These are phyloP conservation scores for Phytophthora niederhauseri DNA, from an alignment of 352 stramenopile genomes.

Conservation along the genomic window DNA sequence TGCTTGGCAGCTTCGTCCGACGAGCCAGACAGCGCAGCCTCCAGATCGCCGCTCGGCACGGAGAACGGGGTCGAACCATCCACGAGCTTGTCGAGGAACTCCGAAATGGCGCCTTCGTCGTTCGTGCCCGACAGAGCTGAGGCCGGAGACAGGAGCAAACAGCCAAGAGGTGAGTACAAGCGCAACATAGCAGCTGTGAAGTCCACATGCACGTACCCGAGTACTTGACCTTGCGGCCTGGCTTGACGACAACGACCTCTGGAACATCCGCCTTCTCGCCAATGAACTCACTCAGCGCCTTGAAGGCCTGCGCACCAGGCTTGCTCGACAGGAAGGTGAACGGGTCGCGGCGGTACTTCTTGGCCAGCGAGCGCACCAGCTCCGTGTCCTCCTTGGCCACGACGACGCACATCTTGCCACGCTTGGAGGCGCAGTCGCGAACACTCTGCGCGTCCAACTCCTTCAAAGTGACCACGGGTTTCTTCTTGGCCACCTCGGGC, in stretches of 20 bases:
- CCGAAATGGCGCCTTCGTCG: conserved; percentile 42
- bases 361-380: conserved; percentile 62
- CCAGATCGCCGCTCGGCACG: conserved; percentile 27
- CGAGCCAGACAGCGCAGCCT: conserved; percentile 17
- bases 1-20: conserved; percentile 23
- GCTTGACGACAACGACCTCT: conserved; percentile 63
- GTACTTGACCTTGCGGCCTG: conserved; percentile 67
- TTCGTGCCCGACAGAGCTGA: conserved; percentile 41
- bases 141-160: neutral
- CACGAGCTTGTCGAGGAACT: conserved; percentile 71
- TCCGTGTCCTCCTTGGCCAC: conserved; percentile 48
- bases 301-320: conserved; percentile 40
- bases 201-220: conserved; percentile 41
- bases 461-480: conserved; percentile 55
- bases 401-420: conserved; percentile 79
- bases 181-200: neutral
- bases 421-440: conserved; percentile 49
- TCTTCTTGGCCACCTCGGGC: conserved; percentile 74
- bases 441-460: conserved; percentile 43
- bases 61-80: conserved; percentile 62
- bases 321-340: conserved; percentile 64
- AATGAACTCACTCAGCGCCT: conserved; percentile 45
- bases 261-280: conserved; percentile 26
- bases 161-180: conserved; percentile 14
- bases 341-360: conserved; percentile 80